These are phyloP conservation scores for Acorus gramineus DNA, from an alignment of 106 monocot genomes.

Conservation along the genomic window DNA sequence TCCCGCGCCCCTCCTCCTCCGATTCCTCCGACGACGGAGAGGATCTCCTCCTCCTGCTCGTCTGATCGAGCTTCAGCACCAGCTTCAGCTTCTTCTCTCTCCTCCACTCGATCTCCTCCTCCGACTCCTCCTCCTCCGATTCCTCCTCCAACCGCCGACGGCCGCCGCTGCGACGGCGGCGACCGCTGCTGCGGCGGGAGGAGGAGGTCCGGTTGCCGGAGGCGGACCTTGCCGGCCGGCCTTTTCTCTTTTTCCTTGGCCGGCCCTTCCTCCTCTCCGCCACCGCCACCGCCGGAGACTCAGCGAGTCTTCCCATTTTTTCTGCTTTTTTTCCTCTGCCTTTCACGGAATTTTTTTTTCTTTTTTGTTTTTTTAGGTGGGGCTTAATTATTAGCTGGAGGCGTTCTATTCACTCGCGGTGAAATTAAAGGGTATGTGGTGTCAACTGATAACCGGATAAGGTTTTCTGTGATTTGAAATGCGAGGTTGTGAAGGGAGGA, in stretches of 20 bases:
- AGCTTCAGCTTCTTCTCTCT: slow-evolving; percentile 24
- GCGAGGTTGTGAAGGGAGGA: too few species aligned
- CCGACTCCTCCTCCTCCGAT: slow-evolving; percentile 11
- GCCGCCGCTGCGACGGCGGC: slow-evolving; percentile 16
- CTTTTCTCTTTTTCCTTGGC: slow-evolving; percentile 2
- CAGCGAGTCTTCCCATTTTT: not conserved
- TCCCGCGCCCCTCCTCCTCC: slow-evolving; percentile 6
- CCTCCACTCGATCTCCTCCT: not conserved
- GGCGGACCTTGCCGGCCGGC: slow-evolving; percentile 1
- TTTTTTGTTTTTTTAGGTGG: not conserved
- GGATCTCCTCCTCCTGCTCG: not conserved
- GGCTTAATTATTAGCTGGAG: too few species aligned
- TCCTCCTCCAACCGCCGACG: slow-evolving; percentile 6
- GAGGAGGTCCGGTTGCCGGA: not conserved
- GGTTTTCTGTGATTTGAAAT: too few species aligned
- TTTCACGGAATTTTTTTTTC: not conserved
- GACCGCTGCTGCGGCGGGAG: not conserved
- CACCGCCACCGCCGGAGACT: not conserved
- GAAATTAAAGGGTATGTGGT: too few species aligned
- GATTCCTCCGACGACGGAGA: slow-evolving; percentile 6
- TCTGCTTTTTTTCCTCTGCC: slow-evolving; percentile 3
- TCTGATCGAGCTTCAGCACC: slow-evolving; percentile 13
- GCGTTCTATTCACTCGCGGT: too few species aligned
- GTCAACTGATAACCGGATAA: too few species aligned
- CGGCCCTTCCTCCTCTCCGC: slow-evolving; percentile 1